These are phyloP conservation scores for Aristolochia contorta DNA, from an alignment of 164 flowering plant genomes.

Conservation along the genomic window DNA sequence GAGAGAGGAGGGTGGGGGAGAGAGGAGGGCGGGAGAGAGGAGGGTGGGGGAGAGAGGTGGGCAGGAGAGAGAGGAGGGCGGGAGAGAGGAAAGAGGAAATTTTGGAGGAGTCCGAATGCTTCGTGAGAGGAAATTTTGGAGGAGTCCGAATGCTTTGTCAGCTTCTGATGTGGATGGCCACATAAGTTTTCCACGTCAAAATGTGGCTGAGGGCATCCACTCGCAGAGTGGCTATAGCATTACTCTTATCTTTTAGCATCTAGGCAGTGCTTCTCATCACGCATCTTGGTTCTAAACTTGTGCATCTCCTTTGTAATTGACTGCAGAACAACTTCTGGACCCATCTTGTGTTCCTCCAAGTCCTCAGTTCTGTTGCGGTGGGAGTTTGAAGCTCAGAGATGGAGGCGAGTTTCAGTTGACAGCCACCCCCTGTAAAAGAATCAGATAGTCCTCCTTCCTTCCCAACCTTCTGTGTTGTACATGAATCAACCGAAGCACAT, in stretches of 20 bases:
- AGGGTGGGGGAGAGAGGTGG: background rate
- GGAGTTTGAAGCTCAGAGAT: constrained; percentile 6
- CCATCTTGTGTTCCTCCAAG: background rate
- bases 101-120: no score
- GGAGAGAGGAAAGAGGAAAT: background rate
- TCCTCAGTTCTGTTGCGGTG: constrained; percentile 3
- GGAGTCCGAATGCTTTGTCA: no score
- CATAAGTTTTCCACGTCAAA: no score
- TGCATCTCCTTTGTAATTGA: background rate
- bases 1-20: background rate
- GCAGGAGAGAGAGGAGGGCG: background rate
- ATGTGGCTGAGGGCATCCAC: no score
- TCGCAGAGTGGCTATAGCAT: no score
- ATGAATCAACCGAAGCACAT: no score
- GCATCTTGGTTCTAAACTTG: background rate
- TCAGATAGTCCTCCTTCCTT: background rate
- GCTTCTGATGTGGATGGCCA: no score
- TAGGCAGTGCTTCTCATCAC: background rate
- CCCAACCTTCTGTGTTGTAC: no score
- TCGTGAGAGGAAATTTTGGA: no score
- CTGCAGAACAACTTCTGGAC: background rate
- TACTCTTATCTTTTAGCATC: no score
- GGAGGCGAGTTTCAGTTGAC: constrained; percentile 7
- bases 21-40: background rate
- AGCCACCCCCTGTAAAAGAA: constrained; percentile 4